A percentile compares a stretch with the other conserved stretches of the same genome.
phyloP scores from a whole-genome alignment of 306 rosid species.

The Canavalia gladiata region DNA sequence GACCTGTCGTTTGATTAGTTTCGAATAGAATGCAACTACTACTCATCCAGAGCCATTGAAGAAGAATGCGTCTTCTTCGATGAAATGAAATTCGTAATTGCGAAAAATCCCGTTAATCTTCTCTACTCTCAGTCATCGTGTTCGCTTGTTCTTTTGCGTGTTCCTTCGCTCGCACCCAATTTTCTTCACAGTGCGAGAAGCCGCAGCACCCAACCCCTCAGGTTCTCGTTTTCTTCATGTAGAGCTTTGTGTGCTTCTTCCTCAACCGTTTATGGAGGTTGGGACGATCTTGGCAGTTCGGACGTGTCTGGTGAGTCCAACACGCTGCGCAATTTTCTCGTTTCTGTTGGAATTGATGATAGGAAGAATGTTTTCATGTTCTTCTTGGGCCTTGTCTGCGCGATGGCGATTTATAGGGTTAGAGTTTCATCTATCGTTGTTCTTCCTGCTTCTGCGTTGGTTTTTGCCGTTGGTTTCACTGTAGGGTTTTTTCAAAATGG shows the following conservation, averaged over 20 bases:
- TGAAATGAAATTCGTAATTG: conserved; percentile 71
- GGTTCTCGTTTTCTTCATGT: conserved; percentile 49
- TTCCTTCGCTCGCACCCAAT: conserved; percentile 47
- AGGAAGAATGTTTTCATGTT: conserved; percentile 69
- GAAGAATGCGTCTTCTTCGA: conserved; percentile 38
- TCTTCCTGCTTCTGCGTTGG: conserved; percentile 77
- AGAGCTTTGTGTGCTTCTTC: conserved; percentile 56
- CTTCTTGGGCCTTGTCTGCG: conserved; percentile 75
- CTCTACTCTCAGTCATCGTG: conserved; percentile 47
- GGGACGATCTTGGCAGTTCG: conserved; percentile 70
- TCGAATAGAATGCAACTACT: neutral
- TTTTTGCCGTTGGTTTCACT: conserved; percentile 78
- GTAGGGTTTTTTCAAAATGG: conserved; percentile 74
- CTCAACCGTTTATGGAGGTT: conserved; percentile 72
- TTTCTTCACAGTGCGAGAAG: conserved; percentile 52
- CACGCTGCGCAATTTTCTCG: conserved; percentile 66
- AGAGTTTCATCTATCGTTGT: conserved; percentile 78
- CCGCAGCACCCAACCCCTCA: conserved; percentile 35
- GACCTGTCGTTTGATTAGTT: conserved; percentile 10
- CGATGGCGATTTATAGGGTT: conserved; percentile 87
- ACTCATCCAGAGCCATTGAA: neutral
- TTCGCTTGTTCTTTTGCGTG: conserved; percentile 45
- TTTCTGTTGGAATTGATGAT: conserved; percentile 75
- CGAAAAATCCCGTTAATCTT: conserved; percentile 45
- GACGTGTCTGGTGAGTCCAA: conserved; percentile 64